These are phyloP conservation scores for Moricandia arvensis DNA, from an alignment of 345 rosid genomes.

Conservation along the genomic window DNA sequence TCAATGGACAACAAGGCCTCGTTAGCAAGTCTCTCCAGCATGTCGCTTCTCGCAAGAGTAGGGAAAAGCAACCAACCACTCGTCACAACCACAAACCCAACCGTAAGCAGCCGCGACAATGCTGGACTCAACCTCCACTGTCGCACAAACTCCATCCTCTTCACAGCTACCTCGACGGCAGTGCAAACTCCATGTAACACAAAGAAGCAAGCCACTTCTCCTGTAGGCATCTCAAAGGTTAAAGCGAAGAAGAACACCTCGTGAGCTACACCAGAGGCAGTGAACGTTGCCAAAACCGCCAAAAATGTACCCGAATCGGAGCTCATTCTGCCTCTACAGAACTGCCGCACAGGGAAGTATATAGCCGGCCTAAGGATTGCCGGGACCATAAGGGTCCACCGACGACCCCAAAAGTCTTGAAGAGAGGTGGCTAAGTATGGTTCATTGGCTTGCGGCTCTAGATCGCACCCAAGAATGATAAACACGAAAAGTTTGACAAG, in stretches of 20 bases:
- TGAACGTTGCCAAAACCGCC: not conserved
- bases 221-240: not conserved
- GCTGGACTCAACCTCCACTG: not conserved
- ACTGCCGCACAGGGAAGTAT: not conserved
- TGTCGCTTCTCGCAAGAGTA: not conserved
- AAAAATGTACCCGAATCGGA: not conserved
- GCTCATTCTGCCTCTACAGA: not conserved
- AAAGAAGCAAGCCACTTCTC: not conserved
- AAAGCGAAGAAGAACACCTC: not conserved
- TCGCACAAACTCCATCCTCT: not conserved
- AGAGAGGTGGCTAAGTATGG: not conserved
- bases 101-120: not conserved
- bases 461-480: not conserved
- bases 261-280: not conserved
- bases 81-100: not conserved
- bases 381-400: not conserved
- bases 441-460: not conserved
- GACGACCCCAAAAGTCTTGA: not conserved
- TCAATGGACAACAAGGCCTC: not conserved
- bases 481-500: not conserved
- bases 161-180: not conserved
- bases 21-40: not conserved
- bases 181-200: not conserved
- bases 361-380: not conserved
- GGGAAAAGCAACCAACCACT: not conserved